A percentile compares a stretch with the other conserved stretches of the same genome.
Evolutionary conservation across 2,329 filamentous ascomycete species (phyloP).

Genomic region (Nannizziopsis barbatae): DNA sequence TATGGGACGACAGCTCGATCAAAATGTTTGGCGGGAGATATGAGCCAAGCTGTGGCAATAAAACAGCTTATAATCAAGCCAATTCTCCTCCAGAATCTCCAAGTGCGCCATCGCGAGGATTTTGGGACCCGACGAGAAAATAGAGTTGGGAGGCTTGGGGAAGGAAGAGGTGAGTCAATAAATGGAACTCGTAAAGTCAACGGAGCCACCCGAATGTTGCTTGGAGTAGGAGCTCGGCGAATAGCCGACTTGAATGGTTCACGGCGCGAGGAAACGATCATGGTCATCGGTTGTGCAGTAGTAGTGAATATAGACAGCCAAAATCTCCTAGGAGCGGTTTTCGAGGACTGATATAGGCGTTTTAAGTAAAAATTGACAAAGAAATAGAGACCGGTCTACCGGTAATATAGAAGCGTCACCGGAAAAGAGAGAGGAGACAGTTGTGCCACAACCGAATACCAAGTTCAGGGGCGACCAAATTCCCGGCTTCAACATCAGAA

Average conservation of each 20-base stretch:
- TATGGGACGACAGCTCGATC: background rate
- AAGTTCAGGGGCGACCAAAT: too few species aligned
- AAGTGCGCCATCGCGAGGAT: conserved; percentile 45
- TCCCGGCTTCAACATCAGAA: background rate
- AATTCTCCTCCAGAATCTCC: conserved; percentile 46
- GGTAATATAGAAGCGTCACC: conserved; percentile 11
- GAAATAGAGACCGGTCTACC: background rate
- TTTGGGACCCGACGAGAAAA: conserved; percentile 55
- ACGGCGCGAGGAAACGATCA: conserved; percentile 27
- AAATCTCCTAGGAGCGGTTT: background rate
- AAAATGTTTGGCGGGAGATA: background rate
- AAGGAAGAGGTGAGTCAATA: conserved; percentile 57
- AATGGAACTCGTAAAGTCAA: conserved; percentile 50
- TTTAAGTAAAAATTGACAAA: background rate
- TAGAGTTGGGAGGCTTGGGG: conserved; percentile 58
- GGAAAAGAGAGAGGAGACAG: background rate
- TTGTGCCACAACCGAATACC: too few species aligned
- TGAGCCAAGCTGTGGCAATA: background rate
- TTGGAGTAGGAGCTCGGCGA: conserved; percentile 15
- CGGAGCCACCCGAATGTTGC: conserved; percentile 10
- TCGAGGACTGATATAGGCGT: background rate
- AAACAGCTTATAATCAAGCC: conserved; percentile 41
- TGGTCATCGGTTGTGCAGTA: conserved; percentile 14
- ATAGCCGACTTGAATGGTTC: conserved; percentile 21
- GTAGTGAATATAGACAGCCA: too few species aligned